Conservation (phyloP, 805 yeast genomes). For the Metschnikowia koreensis region DNA sequence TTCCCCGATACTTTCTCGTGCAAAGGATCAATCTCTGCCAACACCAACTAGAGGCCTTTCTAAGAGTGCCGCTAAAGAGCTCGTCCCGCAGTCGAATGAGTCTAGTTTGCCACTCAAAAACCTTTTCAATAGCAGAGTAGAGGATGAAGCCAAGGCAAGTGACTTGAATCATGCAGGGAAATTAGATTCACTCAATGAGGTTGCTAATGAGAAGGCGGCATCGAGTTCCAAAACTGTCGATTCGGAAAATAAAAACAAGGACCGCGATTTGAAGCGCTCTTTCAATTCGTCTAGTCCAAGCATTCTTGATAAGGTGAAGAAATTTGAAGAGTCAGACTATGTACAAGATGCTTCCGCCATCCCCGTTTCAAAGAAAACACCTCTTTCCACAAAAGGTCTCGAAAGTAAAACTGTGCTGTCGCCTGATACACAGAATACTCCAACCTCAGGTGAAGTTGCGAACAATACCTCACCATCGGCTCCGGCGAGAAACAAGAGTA, state of each 20-base stretch:
- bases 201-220: neutral
- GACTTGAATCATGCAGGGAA: neutral
- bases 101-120: conserved; percentile 1
- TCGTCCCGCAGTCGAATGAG: neutral
- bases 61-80: neutral
- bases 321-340: conserved; percentile 1
- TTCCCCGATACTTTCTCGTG: conserved; percentile 3
- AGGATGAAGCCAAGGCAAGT: neutral
- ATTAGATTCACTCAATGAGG: neutral
- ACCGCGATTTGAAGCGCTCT: neutral
- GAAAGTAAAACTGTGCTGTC: neutral
- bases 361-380: neutral
- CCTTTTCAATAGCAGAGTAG: neutral
- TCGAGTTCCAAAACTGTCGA: neutral
- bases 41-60: conserved; percentile 1
- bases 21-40: conserved; percentile 7
- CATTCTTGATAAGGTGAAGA: conserved; percentile 9
- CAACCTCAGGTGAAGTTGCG: neutral
- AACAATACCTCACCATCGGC: conserved; percentile 4
- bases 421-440: neutral
- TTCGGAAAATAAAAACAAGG: neutral
- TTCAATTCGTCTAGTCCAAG: conserved; percentile 5
- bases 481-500: conserved; percentile 24
- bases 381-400: neutral
- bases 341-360: neutral